Conservation (phyloP, 2,329 filamentous ascomycete genomes). For the Malbranchea cinnamomea region DNA sequence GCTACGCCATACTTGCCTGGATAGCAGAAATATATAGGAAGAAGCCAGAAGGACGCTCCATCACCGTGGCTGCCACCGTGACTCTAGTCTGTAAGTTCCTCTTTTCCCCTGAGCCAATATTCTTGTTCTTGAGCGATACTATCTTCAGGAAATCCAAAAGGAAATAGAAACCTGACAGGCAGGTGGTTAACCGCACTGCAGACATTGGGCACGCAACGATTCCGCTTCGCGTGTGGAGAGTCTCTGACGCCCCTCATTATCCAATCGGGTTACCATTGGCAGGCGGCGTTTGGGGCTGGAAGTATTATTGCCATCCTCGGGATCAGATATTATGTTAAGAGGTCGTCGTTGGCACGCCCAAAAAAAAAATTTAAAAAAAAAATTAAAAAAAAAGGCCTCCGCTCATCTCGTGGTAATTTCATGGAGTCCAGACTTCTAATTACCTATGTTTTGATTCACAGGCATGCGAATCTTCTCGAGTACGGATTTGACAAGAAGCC, state of each 20-base stretch:
- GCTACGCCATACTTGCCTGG: slow-evolving; percentile 10
- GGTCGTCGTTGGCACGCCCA: no score
- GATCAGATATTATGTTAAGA: slow-evolving; percentile 1
- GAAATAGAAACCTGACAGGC: not conserved
- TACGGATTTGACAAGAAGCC: no score
- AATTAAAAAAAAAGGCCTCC: no score
- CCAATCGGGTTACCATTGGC: slow-evolving; percentile 12
- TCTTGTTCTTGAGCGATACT: no score
- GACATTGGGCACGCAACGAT: slow-evolving; percentile 12
- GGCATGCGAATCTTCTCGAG: no score
- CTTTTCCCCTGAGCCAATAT: not conserved
- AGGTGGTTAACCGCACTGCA: not conserved
- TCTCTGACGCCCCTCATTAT: slow-evolving; percentile 10
- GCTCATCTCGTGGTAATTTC: no score
- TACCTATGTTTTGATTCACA: no score
- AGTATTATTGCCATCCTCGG: not conserved
- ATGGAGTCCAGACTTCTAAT: no score
- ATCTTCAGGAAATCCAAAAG: no score
- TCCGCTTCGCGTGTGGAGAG: slow-evolving; percentile 11
- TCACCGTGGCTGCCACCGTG: slow-evolving; percentile 11
- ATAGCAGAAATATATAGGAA: slow-evolving; percentile 10
- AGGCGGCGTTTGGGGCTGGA: slow-evolving; percentile 8
- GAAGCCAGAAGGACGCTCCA: slow-evolving; percentile 11
- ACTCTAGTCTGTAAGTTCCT: slow-evolving; percentile 9
- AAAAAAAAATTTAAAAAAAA: no score